Percentiles rank a stretch among this genome's conserved stretches.
Evolutionary conservation across 2,329 filamentous ascomycete species (phyloP).

Genomic region (Monosporascus sp.): DNA sequence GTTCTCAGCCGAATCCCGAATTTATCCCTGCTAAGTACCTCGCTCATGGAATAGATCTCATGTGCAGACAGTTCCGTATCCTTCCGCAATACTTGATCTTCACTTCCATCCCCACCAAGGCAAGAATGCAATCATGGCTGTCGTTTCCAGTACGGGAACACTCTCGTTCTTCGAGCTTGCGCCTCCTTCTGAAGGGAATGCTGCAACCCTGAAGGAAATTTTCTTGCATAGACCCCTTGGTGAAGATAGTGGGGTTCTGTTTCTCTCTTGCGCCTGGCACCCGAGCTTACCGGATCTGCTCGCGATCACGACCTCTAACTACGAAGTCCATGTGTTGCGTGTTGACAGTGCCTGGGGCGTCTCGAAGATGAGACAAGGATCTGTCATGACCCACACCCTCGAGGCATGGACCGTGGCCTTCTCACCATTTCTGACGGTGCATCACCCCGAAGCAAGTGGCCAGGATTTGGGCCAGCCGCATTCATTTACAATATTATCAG

Average conservation of each 20-base stretch:
- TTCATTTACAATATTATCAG: slow-evolving; percentile 52
- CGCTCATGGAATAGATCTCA: slow-evolving; percentile 37
- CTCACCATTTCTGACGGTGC: slow-evolving; percentile 26
- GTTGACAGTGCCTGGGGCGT: slow-evolving; percentile 38
- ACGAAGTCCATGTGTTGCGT: slow-evolving; percentile 53
- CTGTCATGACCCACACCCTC: slow-evolving; percentile 47
- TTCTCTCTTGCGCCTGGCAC: slow-evolving; percentile 72
- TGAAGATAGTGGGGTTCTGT: slow-evolving; percentile 55
- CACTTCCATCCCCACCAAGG: slow-evolving; percentile 62
- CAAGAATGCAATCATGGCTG: slow-evolving; percentile 54
- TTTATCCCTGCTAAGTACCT: slow-evolving; percentile 11
- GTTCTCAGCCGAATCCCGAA: slow-evolving; percentile 1
- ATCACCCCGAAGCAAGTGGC: background rate
- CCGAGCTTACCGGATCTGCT: slow-evolving; percentile 50
- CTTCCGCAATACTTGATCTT: slow-evolving; percentile 76
- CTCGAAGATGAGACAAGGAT: slow-evolving; percentile 25
- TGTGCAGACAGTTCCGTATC: slow-evolving; percentile 55
- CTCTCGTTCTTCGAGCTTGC: slow-evolving; percentile 58
- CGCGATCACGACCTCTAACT: slow-evolving; percentile 67
- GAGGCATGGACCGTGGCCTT: slow-evolving; percentile 74
- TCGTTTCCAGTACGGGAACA: slow-evolving; percentile 71
- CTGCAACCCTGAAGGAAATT: slow-evolving; percentile 28
- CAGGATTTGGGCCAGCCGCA: slow-evolving; percentile 5
- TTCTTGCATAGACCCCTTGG: slow-evolving; percentile 40
- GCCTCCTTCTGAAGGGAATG: slow-evolving; percentile 5